These are phyloP conservation scores for Meyerozyma athensensis DNA, from an alignment of 1,139 yeast genomes.

Conservation along the genomic window DNA sequence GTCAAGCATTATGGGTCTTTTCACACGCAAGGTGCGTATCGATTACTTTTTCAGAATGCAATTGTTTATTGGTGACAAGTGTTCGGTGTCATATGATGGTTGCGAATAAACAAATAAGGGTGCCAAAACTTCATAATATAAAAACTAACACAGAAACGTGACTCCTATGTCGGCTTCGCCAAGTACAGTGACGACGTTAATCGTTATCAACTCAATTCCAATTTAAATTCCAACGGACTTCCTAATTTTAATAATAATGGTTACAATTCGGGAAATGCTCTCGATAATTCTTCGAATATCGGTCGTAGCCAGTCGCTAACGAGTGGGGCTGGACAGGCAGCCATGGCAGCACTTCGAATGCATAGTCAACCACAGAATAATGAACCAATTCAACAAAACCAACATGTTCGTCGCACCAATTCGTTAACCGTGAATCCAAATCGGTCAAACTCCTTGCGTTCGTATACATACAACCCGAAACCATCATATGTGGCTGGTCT, in stretches of 20 bases:
- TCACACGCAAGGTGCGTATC: constrained; percentile 2
- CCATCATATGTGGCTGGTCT: constrained; percentile 37
- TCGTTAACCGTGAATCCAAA: constrained; percentile 13
- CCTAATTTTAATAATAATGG: not conserved
- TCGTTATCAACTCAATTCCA: constrained; percentile 23
- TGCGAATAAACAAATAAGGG: not conserved
- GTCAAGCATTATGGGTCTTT: constrained; percentile 2
- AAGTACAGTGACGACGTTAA: constrained; percentile 32
- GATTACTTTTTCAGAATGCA: not conserved
- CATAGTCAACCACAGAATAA: constrained; percentile 19
- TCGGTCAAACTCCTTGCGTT: constrained; percentile 29
- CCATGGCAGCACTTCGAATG: constrained; percentile 37
- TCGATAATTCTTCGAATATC: not conserved
- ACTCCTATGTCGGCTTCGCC: constrained; percentile 33
- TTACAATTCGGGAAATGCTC: not conserved
- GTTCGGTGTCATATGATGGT: too few relatives aligned
- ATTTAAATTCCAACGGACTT: constrained; percentile 20
- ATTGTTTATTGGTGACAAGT: too few relatives aligned
- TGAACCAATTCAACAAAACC: constrained; percentile 9
- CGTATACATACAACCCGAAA: constrained; percentile 38
- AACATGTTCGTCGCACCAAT: constrained; percentile 10
- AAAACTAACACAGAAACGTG: constrained; percentile 11
- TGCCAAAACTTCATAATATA: not conserved
- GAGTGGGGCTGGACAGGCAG: constrained; percentile 39
- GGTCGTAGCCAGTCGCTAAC: constrained; percentile 21